Conservation (phyloP, 1,284 basidiomycete genomes). For the Marasmius sp. region DNA sequence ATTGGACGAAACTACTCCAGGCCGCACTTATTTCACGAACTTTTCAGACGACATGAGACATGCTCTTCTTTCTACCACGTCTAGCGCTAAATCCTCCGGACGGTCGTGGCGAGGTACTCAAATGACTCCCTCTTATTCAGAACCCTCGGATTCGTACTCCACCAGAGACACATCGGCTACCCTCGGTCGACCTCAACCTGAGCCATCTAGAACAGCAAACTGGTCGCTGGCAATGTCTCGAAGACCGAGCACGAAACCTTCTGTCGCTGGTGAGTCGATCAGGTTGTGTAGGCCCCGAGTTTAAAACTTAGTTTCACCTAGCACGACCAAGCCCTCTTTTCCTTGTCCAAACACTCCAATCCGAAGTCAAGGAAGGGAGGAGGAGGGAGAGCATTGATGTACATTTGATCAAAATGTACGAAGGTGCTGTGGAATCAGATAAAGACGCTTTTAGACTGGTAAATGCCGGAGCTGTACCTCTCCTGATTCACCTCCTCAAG, state of each 20-base stretch:
- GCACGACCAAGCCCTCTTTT: constrained; percentile 17
- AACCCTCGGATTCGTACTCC: background rate
- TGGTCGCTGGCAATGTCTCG: background rate
- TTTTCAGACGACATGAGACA: too few relatives aligned
- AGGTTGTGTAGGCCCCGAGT: too few relatives aligned
- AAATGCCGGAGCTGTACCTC: constrained; percentile 23
- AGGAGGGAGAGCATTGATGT: constrained; percentile 22
- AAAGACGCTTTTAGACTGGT: constrained; percentile 24
- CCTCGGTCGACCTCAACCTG: background rate
- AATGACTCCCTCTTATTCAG: too few relatives aligned
- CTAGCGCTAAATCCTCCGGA: too few relatives aligned
- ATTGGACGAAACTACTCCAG: too few relatives aligned
- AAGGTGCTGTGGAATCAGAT: constrained; percentile 16
- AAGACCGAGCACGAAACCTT: background rate
- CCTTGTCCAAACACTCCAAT: constrained; percentile 24
- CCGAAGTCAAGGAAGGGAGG: constrained; percentile 21
- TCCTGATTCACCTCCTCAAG: constrained; percentile 22
- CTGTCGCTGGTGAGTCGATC: background rate
- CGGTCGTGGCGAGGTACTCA: too few relatives aligned
- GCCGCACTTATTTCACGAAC: too few relatives aligned
- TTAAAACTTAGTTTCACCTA: background rate
- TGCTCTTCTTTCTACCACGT: too few relatives aligned
- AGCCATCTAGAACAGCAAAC: background rate
- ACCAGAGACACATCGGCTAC: background rate
- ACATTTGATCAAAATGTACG: constrained; percentile 21